Conservation (phyloP, 352 stramenopile genomes). For the Phytophthora hibernalis region DNA sequence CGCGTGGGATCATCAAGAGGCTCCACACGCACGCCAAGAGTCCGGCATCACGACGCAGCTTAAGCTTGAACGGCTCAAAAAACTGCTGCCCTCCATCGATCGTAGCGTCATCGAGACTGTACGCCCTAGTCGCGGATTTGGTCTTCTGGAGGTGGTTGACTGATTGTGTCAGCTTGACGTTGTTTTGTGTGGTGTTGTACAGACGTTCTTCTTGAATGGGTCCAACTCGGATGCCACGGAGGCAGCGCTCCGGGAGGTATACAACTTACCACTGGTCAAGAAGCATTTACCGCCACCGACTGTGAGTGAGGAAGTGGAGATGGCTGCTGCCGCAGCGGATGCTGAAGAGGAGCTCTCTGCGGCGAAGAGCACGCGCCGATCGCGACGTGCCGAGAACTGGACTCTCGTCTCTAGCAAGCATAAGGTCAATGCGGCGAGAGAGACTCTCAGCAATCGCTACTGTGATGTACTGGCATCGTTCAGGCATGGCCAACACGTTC, state of each 20-base stretch:
- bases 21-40: slow-evolving; percentile 37
- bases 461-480: slow-evolving; percentile 66
- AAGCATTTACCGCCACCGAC: slow-evolving; percentile 13
- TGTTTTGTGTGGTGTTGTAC: slow-evolving; percentile 17
- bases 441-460: slow-evolving; percentile 68
- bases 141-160: background rate
- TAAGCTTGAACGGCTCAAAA: slow-evolving; percentile 70
- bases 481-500: slow-evolving; percentile 55
- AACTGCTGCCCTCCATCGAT: slow-evolving; percentile 64
- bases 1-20: slow-evolving; percentile 43
- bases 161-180: slow-evolving; percentile 18
- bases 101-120: slow-evolving; percentile 65
- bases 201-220: slow-evolving; percentile 78
- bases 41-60: slow-evolving; percentile 66
- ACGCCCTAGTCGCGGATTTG: background rate
- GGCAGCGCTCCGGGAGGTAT: slow-evolving; percentile 68
- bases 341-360: slow-evolving; percentile 24
- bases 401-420: slow-evolving; percentile 60
- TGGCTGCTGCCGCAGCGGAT: slow-evolving; percentile 27
- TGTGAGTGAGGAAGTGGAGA: slow-evolving; percentile 35
- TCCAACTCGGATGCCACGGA: slow-evolving; percentile 73
- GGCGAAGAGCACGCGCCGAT: slow-evolving; percentile 9
- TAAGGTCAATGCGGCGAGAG: slow-evolving; percentile 61
- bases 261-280: slow-evolving; percentile 50
- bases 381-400: slow-evolving; percentile 30